Conservation (phyloP, 345 rosid species). For the Noccaea bulbosa region DNA sequence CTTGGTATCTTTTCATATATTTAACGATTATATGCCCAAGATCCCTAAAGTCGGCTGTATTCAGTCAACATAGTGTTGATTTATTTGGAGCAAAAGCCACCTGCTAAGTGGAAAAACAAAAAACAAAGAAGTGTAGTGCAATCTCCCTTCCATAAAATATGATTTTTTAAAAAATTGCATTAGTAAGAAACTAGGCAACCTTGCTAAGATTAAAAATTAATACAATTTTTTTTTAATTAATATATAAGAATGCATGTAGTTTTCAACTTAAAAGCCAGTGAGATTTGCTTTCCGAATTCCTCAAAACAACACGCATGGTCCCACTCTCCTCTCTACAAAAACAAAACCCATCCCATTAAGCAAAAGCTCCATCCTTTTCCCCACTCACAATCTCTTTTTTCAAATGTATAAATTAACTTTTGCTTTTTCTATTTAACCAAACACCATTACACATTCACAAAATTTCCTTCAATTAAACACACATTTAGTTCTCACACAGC, state of each 20-base stretch:
- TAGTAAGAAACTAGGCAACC: too few species aligned
- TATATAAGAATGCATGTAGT: constrained; percentile 41
- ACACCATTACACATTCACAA: constrained; percentile 39
- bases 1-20: constrained; percentile 6
- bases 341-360: constrained; percentile 47
- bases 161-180: too few species aligned
- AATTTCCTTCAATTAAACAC: constrained; percentile 47
- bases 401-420: constrained; percentile 40
- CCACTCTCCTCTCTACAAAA: constrained; percentile 46
- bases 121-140: too few species aligned
- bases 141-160: neutral
- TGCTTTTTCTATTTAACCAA: constrained; percentile 46
- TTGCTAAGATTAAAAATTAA: too few species aligned
- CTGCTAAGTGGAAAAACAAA: neutral
- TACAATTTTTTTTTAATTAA: too few species aligned
- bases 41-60: constrained; percentile 2
- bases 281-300: constrained; percentile 44
- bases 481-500: constrained; percentile 25
- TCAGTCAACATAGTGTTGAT: too few species aligned
- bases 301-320: constrained; percentile 51
- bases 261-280: constrained; percentile 47
- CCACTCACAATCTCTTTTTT: constrained; percentile 38
- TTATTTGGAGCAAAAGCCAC: too few species aligned
- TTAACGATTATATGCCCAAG: neutral
- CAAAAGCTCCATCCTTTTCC: constrained; percentile 43